Conservation (phyloP, 192 early-diverging fungal species). For the Gaertneriomyces sp. region DNA sequence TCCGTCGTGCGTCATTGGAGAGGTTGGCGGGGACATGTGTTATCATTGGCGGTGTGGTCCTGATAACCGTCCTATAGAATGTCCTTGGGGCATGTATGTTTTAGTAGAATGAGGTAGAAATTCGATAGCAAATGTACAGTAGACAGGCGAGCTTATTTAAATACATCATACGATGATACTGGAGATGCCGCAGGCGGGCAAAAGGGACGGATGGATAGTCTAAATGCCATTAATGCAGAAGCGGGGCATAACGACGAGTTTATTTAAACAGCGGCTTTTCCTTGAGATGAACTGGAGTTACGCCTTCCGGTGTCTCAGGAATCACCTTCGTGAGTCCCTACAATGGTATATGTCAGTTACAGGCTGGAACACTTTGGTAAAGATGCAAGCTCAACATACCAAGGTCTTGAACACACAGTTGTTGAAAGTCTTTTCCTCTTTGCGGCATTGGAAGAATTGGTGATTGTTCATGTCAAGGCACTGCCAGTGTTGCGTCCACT, state of each 20-base stretch:
- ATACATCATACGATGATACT: too few species aligned
- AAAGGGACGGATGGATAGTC: too few species aligned
- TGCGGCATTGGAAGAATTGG: slow-evolving; percentile 73
- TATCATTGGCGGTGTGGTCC: slow-evolving; percentile 22
- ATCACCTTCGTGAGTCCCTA: slow-evolving; percentile 54
- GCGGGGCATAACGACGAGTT: neutral
- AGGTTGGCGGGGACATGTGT: slow-evolving; percentile 34
- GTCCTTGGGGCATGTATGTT: neutral
- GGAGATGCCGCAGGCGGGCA: too few species aligned
- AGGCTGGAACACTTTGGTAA: neutral
- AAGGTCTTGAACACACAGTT: slow-evolving; percentile 84
- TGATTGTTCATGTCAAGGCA: slow-evolving; percentile 93
- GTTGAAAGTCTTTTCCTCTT: slow-evolving; percentile 76
- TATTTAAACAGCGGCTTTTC: slow-evolving; percentile 49
- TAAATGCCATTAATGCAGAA: too few species aligned
- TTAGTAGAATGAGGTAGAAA: too few species aligned
- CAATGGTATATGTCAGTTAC: neutral
- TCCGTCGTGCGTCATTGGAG: slow-evolving; percentile 39
- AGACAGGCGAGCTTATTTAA: too few species aligned
- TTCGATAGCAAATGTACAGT: too few species aligned
- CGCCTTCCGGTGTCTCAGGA: slow-evolving; percentile 56
- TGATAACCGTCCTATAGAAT: slow-evolving; percentile 24
- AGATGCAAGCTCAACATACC: slow-evolving; percentile 42
- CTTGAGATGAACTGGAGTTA: slow-evolving; percentile 52
- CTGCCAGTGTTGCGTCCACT: slow-evolving; percentile 87